Evolutionary conservation across 208 protist species (phyloP).

Genomic region (Leishmania arabica): DNA sequence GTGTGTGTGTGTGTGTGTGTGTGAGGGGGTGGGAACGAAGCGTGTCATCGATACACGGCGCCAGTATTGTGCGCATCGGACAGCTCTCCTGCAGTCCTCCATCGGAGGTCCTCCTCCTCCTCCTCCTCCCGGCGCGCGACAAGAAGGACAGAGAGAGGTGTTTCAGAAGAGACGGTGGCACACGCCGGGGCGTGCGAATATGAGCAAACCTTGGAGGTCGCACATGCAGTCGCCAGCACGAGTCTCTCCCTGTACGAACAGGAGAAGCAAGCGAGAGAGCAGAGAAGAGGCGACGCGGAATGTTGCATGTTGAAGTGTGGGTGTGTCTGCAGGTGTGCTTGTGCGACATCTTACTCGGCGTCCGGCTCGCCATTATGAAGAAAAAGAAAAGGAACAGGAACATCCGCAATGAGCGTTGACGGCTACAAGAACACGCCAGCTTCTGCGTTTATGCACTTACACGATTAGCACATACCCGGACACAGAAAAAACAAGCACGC

Average conservation of each 20-base stretch:
- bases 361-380: background rate
- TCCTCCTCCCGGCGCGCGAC: no score
- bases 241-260: background rate
- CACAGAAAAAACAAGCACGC: background rate
- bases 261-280: background rate
- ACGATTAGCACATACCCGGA: background rate
- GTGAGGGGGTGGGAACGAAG: background rate
- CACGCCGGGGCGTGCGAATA: background rate
- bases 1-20: no score
- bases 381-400: background rate
- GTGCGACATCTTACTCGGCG: background rate
- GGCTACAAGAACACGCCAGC: background rate
- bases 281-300: background rate
- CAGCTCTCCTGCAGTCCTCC: no score
- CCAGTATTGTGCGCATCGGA: background rate
- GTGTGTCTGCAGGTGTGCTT: background rate
- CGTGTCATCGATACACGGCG: background rate
- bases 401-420: background rate
- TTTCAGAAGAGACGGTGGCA: no score
- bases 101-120: background rate
- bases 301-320: background rate
- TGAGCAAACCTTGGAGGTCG: background rate
- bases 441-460: constrained; percentile 7
- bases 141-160: background rate
- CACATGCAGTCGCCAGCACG: no score